Evolutionary conservation across 768 basidiomycete genomes (phyloP), one percentile per base, ranked within the genome.

Genomic region (Lactarius sanguifluus): DNA sequence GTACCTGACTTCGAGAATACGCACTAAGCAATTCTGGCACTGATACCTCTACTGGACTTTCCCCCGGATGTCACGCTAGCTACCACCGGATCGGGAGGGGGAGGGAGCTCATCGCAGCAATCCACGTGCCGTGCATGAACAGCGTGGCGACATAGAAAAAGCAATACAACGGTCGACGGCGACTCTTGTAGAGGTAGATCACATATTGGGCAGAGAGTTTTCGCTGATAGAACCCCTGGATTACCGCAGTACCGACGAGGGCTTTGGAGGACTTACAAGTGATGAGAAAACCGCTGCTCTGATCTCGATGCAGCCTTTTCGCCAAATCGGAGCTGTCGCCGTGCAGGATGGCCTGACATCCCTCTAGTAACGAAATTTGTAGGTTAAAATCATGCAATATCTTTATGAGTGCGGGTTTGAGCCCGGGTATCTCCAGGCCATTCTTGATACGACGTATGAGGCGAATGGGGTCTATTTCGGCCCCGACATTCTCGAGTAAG

Each of bases 321-420:
- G 90, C 87, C 40, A 97, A 82, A 52, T 86, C 83, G 1, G 86
- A 81, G 70, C 89, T 90, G 76, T 98, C 96, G 16, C 91, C 87
- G 62, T 92, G 83, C 64, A 98, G 75, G 60, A 98, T 93, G 5
- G 85, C 85, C 76, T 92, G 90, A 73, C 95, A 97, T 1, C 96
- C 96, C 70, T 97, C 94, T 59, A 98, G 79, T 12, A 99, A 77
- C 10, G 94, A 96, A 30, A 94, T 91, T 76, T 96, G 96, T 8
- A 98, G 79, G 73, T 98, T 94, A 74, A 96, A 97, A 73, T 97
- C 96, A 69, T 96, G 94, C 59, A 99, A 78, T 62, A 99, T 98
- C 83, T 97, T 98, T 79, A 98, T 92, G 40, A 98, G 78, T 5
- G 96, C 95, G 59, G 89, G 88, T 75, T 97, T 96, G 65, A 99